A percentile compares a stretch with the other conserved stretches of the same genome.
These are phyloP conservation scores for Ramaria sp. DNA, from an alignment of 768 basidiomycete genomes.

Conservation along the genomic window DNA sequence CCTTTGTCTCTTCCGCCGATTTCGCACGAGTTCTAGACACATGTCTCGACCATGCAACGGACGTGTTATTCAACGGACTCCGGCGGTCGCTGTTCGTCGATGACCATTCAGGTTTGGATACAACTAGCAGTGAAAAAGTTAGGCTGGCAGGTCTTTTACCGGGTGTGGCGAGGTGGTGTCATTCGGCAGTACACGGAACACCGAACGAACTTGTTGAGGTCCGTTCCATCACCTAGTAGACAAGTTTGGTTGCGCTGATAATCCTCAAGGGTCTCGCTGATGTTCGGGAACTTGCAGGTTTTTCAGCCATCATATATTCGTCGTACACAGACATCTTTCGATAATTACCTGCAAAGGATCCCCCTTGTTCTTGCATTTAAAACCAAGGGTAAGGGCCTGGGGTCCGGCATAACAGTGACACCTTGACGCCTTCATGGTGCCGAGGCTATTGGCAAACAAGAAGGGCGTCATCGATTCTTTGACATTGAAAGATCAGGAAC, in stretches of 20 bases:
- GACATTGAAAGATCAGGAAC: no score
- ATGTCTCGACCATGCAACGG: constrained; percentile 62
- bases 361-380: no score
- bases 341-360: constrained; percentile 2
- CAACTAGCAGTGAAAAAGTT: constrained; percentile 28
- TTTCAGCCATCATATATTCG: constrained; percentile 66
- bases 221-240: constrained; percentile 21
- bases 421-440: no score
- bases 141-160: constrained; percentile 75
- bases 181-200: constrained; percentile 49
- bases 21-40: constrained; percentile 61
- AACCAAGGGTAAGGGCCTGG: no score
- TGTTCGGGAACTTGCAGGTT: constrained; percentile 50
- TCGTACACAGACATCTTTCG: constrained; percentile 49
- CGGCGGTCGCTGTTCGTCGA: constrained; percentile 52
- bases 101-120: constrained; percentile 15
- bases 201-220: constrained; percentile 83
- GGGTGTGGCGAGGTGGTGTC: constrained; percentile 69
- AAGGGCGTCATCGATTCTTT: no score
- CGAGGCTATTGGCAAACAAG: no score
- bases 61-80: constrained; percentile 52
- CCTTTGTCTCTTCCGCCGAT: constrained; percentile 53
- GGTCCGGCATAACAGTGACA: no score
- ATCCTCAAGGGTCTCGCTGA: constrained; percentile 44
- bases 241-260: neutral